Evolutionary conservation across 352 stramenopile species (phyloP), one percentile per base, ranked within the genome.

Genomic region (Phytophthora lateralis): DNA sequence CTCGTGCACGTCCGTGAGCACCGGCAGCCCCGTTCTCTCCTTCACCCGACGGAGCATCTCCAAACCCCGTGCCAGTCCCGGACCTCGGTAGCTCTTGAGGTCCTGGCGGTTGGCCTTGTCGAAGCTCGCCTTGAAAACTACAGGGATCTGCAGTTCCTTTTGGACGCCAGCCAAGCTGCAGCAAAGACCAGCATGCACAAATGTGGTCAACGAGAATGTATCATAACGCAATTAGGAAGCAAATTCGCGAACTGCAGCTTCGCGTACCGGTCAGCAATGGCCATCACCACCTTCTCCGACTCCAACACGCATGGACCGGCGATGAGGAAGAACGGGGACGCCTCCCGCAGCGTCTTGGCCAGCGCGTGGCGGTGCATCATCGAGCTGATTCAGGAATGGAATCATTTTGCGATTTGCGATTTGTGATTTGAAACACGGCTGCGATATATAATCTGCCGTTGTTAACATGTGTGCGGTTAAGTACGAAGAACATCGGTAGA

Each of bases 51-150:
- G 71, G 52, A 97, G 63, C 59, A 97, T 80, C 52, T 75, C 63
- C 20, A 97, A 75, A 10, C 89, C 88, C 10, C 76, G 53, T 4
- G 82, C 73, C 8, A 97, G 68, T 6, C 89, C 89, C 15, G 85
- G 85, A 0, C 88, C 89, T 51, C 89, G 73, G 60, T 89, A 96
- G 56, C 84, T 95, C 30, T 66, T 73, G 30, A 94, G 63, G 41
- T 93, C 79, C 63, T 95, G 87, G 10, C 89, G 84, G 53, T 97
- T 96, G 26, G 89, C 88, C 49, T 97, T 97, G 75, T 96, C 89
- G 52, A 94, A 97, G 55, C 87, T 96, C 0, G 85, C 86, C 55
- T 97, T 97, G 72, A 96, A 97, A 54, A 97, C 69, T 26, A 94
- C 79, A 7, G 85, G 85, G 53, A 95, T 91, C 34, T 82, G 42